Percentiles rank a stretch among this genome's conserved stretches.
Conservation (phyloP, 495 filamentous ascomycete species). For the Aspergillus heteromorphus region DNA sequence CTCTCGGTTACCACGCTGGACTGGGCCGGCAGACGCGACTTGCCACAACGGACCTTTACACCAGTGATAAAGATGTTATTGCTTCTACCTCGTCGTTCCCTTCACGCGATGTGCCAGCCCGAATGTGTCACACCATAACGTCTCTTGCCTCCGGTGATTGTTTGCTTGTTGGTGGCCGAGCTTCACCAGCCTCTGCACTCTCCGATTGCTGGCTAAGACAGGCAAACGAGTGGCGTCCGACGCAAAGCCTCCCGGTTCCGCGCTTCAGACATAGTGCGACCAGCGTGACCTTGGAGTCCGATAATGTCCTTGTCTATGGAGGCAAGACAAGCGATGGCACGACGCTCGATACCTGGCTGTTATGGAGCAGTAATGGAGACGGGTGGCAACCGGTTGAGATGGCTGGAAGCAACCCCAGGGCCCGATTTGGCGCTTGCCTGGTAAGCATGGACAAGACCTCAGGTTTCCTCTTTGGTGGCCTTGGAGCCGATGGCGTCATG, state of each 20-base stretch:
- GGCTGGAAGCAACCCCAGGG: slow-evolving; percentile 30
- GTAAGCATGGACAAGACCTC: slow-evolving; percentile 28
- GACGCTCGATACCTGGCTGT: slow-evolving; percentile 55
- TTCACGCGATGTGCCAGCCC: slow-evolving; percentile 39
- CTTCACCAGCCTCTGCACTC: slow-evolving; percentile 61
- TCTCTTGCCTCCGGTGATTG: slow-evolving; percentile 43
- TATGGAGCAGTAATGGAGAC: slow-evolving; percentile 51
- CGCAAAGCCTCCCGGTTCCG: slow-evolving; percentile 55
- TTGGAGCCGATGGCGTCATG: slow-evolving; percentile 54
- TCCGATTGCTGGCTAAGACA: slow-evolving; percentile 68
- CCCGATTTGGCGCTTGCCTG: slow-evolving; percentile 59
- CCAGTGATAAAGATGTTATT: slow-evolving; percentile 15
- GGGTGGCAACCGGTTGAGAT: slow-evolving; percentile 49
- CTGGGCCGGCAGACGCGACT: slow-evolving; percentile 56
- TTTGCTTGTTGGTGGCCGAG: slow-evolving; percentile 72
- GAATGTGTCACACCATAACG: slow-evolving; percentile 78
- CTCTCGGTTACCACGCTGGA: slow-evolving; percentile 53
- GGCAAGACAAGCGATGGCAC: slow-evolving; percentile 56
- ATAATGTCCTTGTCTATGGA: slow-evolving; percentile 58
- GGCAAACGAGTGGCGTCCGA: slow-evolving; percentile 54
- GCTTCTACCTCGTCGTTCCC: slow-evolving; percentile 19
- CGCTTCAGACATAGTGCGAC: slow-evolving; percentile 68
- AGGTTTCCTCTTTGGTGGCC: slow-evolving; percentile 66
- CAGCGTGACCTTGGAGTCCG: slow-evolving; percentile 39
- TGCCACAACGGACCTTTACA: slow-evolving; percentile 56